Evolutionary conservation across 495 filamentous ascomycete species (phyloP), one percentile per base, ranked within the genome.

Genomic region (Aspergillus cavernicola): DNA sequence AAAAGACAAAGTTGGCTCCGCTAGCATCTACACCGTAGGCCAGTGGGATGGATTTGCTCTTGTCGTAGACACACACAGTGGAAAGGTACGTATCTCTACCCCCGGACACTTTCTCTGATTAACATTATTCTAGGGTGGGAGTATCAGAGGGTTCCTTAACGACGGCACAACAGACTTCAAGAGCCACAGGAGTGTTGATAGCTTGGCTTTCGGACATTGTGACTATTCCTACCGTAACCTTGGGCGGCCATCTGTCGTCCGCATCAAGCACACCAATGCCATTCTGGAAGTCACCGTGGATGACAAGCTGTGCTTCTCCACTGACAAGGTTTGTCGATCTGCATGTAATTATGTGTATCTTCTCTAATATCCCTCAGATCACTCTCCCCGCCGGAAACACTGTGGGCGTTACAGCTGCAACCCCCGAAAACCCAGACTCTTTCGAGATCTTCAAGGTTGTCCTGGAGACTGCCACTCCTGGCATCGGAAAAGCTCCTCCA

Each of bases 401-500:
- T 66, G 89, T 95, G 53, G 93, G 93, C 63, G 72, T 98, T 56
- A 87, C 87, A 2, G 93, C 92, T 28, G 88, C 87, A 4, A 90
- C 89, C 7, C 89, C 90, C 23, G 91, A 97, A 53, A 91, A 81
- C 58, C 89, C 93, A 0, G 93, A 98, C 67, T 95, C 90, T 23
- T 96, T 96, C 65, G 93, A 98, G 69, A 67, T 93, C 55, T 92
- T 90, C 77, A 95, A 92, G 60, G 82, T 97, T 61, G 72, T 88
- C 32, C 77, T 92, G 31, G 78, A 83, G 63, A 81, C 70, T 29
- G 59, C 65, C 44, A 57, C 59, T 39, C 50, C 64, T 15, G 61
- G 58, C 36, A 31, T 45, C 16, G 33, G 33, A 31, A 47, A 44
- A 41, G 52, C 33, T 13, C 33, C 42, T 3, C 52, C 52, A n/a